Conservation (phyloP, 441 rosid species). For the Dalechampia spathulata region DNA sequence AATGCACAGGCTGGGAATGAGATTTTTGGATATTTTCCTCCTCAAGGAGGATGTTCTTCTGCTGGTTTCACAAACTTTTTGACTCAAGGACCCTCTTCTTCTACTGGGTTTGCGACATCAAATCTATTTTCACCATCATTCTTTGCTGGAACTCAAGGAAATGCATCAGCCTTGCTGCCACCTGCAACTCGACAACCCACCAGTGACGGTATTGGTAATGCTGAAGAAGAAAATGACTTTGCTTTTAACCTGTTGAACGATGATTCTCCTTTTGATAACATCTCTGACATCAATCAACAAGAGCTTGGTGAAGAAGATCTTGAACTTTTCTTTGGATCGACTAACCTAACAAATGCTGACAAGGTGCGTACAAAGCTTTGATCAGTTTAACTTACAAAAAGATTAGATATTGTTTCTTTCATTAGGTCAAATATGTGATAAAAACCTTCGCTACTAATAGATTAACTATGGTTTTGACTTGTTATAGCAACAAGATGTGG, state of each 20-base stretch:
- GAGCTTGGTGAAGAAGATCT: constrained; percentile 4
- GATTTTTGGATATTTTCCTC: not conserved
- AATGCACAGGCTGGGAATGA: constrained; percentile 2
- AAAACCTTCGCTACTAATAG: too few relatives aligned
- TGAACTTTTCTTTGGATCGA: constrained; percentile 9
- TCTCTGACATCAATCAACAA: constrained; percentile 6
- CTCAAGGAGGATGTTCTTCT: constrained; percentile 11
- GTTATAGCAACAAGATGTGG: constrained; percentile 13
- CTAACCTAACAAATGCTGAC: not conserved
- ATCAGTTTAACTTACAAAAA: not conserved
- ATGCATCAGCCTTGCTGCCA: not conserved
- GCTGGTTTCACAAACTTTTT: not conserved
- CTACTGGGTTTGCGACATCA: not conserved
- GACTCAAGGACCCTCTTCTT: constrained; percentile 12
- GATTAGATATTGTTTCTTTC: not conserved
- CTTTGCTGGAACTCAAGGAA: constrained; percentile 8
- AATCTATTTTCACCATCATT: constrained; percentile 16
- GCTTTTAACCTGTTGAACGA: not conserved
- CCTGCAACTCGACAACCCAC: constrained; percentile 4
- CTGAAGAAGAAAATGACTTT: not conserved
- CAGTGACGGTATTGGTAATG: not conserved
- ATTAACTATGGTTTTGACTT: too few relatives aligned
- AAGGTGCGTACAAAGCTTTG: not conserved
- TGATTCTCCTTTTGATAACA: not conserved
- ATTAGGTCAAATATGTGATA: too few relatives aligned